A percentile compares a stretch with the other conserved stretches of the same genome.
phyloP scores from a whole-genome alignment of 108 stramenopile genomes.

The Cyclotella distinguenda region DNA sequence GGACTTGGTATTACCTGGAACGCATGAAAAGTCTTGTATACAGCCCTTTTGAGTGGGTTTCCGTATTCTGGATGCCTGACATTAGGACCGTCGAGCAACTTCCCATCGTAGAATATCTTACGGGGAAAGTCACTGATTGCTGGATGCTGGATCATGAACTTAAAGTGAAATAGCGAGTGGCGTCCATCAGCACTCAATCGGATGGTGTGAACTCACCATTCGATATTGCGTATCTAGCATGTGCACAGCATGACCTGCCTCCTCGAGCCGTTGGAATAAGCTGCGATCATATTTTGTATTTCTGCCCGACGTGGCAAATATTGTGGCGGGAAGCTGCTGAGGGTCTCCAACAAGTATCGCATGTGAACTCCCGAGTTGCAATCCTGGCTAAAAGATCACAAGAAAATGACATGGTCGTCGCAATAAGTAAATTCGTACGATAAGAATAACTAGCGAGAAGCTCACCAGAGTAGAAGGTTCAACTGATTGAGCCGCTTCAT shows the following conservation, averaged over 20 bases:
- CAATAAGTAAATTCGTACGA: too few species aligned
- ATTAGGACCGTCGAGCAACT: constrained; percentile 80
- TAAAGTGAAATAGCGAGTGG: not conserved
- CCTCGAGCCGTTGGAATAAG: constrained; percentile 96
- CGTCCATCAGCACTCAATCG: not conserved
- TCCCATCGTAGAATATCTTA: constrained; percentile 84
- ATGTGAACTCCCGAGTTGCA: constrained; percentile 85
- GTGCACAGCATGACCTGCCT: constrained; percentile 87
- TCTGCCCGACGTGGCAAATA: constrained; percentile 84
- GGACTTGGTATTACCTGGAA: constrained; percentile 47
- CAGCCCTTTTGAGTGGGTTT: constrained; percentile 54
- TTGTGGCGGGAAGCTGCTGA: constrained; percentile 97
- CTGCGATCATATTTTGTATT: constrained; percentile 88
- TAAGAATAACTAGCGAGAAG: not conserved
- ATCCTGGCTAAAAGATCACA: constrained; percentile 59
- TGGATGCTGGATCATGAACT: constrained; percentile 58
- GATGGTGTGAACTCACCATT: constrained; percentile 38
- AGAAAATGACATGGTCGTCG: not conserved
- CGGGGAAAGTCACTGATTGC: constrained; percentile 87
- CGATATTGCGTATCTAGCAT: constrained; percentile 97
- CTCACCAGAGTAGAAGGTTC: constrained; percentile 89
- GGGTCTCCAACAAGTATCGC: constrained; percentile 95
- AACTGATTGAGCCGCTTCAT: constrained; percentile 97
- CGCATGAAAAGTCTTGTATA: constrained; percentile 46
- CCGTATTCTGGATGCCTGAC: constrained; percentile 71